Conservation (phyloP, 139 green algal species). For the Haematococcus sp. region DNA sequence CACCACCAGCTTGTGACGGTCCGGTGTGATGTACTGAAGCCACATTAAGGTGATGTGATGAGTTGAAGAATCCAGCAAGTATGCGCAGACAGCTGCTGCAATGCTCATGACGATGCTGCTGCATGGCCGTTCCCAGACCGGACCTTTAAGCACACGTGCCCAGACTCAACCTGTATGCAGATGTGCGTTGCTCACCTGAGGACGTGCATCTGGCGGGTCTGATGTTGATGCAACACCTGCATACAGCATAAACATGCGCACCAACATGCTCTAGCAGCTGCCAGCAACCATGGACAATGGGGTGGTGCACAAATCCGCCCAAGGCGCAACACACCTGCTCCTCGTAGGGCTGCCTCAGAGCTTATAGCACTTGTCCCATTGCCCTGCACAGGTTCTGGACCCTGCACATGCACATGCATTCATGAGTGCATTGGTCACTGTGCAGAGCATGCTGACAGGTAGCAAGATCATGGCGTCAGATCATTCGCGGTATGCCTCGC, state of each 20-base stretch:
- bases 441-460: neutral
- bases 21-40: conserved; percentile 5
- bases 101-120: too few species aligned
- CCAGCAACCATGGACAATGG: too few species aligned
- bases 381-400: neutral
- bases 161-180: too few species aligned
- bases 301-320: too few species aligned
- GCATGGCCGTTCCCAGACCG: too few species aligned
- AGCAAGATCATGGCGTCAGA: neutral
- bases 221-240: neutral
- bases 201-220: too few species aligned
- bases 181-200: neutral
- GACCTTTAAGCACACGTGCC: too few species aligned
- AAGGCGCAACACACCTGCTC: neutral
- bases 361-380: neutral
- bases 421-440: neutral
- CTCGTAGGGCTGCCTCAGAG: neutral
- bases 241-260: neutral
- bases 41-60: neutral
- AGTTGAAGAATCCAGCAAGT: neutral
- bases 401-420: conserved; percentile 4
- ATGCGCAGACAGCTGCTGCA: too few species aligned
- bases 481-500: conserved; percentile 2
- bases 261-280: too few species aligned
- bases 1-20: conserved; percentile 19